Base-by-base conservation (phyloP, 495 filamentous ascomycete genomes). In the Penicillium chermesinum region DNA sequence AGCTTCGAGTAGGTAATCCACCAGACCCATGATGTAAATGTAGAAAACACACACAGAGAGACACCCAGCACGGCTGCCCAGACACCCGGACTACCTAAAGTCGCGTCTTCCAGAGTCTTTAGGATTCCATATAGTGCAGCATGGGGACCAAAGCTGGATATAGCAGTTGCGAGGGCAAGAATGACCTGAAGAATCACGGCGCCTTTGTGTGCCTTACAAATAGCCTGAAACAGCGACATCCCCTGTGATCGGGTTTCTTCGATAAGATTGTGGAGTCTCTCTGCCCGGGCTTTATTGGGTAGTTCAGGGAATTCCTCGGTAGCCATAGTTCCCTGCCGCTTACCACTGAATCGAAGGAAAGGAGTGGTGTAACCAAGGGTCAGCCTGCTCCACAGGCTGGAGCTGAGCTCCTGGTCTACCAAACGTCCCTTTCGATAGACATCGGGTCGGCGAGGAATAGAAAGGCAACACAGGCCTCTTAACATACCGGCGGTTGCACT, bases 101-200 rank as follows among this genome's bases (percentile, higher is more conserved):
- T 22, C 13, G 13, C 3, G 17, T 22, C 20, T 21, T 41, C 39
- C 2, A 41, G 13, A 9, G 3, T 7, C 14, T 25, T 41, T 2
- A 41, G 19, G 14, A 25, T 41, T 41, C 39, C 39, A 12, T 5
- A 41, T 12, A 41, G 14, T 17, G 39, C 14, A 7, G 22, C 22
- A 22, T 41, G 39, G 14, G 39, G 39, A 12, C 17, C 18, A 41
- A 41, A 41, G 39, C 39, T 41, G 14, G 22, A 18, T 25, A 41
- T 7, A 4, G 39, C 25, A 5, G 25, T 30, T 30, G 5, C 25
- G 10, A 30, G 25, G 4, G 25, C 25, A 10, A 30, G 10, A 30
- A 30, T 4, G 10, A 30, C 25, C 25, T 30, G 25, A 30, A 30
- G 25, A 30, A 10, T 10, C 25, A 30, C 4, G 25, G 25, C 25